phyloP scores from a whole-genome alignment of 208 protist genomes.

The Trypanosomatidae sp. region DNA sequence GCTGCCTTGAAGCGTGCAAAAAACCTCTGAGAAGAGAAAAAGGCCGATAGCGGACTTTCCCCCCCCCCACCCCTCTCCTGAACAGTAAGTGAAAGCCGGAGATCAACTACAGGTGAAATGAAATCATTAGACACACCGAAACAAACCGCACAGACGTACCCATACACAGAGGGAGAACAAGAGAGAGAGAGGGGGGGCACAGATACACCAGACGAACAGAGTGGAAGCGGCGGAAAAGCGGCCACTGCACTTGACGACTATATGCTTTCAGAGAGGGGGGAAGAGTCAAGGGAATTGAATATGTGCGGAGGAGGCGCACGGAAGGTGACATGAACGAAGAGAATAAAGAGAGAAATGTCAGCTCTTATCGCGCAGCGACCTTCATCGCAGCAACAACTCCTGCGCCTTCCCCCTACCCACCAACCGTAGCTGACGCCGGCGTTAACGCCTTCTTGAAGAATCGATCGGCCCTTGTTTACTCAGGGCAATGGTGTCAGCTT shows the following conservation, averaged over 20 bases:
- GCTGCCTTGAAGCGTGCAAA: slow-evolving; percentile 7
- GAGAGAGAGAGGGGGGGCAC: not conserved
- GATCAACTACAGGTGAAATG: slow-evolving; percentile 1
- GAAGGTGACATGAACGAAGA: not conserved
- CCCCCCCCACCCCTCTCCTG: no score
- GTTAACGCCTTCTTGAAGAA: not conserved
- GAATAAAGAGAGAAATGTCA: not conserved
- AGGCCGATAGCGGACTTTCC: no score
- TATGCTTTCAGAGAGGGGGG: not conserved
- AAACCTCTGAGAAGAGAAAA: not conserved
- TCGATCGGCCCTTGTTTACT: not conserved
- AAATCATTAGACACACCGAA: slow-evolving; percentile 5
- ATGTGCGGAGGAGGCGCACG: not conserved
- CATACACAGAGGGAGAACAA: not conserved
- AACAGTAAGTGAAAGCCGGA: not conserved
- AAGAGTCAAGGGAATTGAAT: slow-evolving; percentile 5
- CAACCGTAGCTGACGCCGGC: not conserved
- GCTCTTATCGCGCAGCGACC: not conserved
- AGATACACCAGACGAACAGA: slow-evolving; percentile 9
- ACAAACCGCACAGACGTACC: not conserved
- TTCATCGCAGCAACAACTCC: not conserved
- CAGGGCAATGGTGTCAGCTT: not conserved
- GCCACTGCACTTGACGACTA: not conserved
- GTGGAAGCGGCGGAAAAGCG: not conserved
- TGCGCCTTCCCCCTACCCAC: not conserved